Base-by-base conservation (phyloP, 768 basidiomycete genomes). In the Mycena leptocephala region DNA sequence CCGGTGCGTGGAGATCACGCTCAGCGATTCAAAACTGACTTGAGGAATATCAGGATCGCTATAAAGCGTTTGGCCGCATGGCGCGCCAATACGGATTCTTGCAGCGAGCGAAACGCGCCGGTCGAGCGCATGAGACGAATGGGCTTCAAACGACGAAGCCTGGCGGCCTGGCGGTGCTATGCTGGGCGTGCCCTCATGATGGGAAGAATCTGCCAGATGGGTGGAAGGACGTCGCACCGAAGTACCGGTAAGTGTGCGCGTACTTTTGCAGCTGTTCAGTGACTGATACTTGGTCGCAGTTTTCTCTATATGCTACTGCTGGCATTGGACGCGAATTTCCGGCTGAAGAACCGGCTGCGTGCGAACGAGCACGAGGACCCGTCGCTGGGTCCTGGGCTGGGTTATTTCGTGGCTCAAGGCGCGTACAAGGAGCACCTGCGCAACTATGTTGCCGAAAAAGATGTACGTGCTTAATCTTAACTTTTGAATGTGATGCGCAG, bases 161-260 rank as follows among this genome's bases (percentile, higher is more conserved):
- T 11, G 78, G 76, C 2, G 68, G 26, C 3, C 9, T 51, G 13
- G 77, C 77, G 70, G 72, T 75, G 2, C 30, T 32, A 8, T 79
- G 78, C 58, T 77, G 76, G 77, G 62, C 79, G 5, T 79, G 79
- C 39, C 77, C 79, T 18, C 64, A 70, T 8, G 59, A 33, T 13
- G 74, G 59, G 14, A 55, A 46, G 2, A 80, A 80, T 41, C 65
- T 80, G 10, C 79, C 78, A 2, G 63, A 41, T 3, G 72, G 65
- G 6, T 80, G 79, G 79, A 13, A 39, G 18, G 37, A 53, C 11
- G 76, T 76, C 24, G 33, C 24, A 3, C 30, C 41, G 3, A 11
- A 35, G 24, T 68, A 26, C 37, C 33, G 53, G 67, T 68, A 24
- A 28, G 53, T 26, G 11, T 10, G 18, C 39, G 37, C 37, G 6